Conservation (phyloP, 2,329 filamentous ascomycete species). For the Fusarium sp. region DNA sequence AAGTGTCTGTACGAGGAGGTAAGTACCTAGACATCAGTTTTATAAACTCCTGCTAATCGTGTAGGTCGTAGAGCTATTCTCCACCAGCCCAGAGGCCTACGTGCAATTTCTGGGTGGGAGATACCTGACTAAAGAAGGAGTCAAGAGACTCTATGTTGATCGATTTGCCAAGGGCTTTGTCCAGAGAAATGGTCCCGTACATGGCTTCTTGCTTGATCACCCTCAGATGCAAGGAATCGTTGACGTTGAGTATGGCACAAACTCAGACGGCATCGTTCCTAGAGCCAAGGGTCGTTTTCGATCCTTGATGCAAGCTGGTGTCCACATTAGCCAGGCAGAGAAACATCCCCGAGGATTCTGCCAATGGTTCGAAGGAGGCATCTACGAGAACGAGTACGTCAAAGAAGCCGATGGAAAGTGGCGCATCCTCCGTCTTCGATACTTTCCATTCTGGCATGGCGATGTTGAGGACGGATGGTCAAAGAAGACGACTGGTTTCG, state of each 20-base stretch:
- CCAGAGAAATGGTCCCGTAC: slow-evolving; percentile 3
- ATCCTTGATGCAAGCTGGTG: slow-evolving; percentile 13
- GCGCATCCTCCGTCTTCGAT: slow-evolving; percentile 7
- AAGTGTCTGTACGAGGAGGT: slow-evolving; percentile 18
- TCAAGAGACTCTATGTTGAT: slow-evolving; percentile 7
- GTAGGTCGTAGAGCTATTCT: slow-evolving; percentile 14
- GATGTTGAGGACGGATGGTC: slow-evolving; percentile 13
- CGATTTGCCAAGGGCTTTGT: slow-evolving; percentile 3
- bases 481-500: slow-evolving; percentile 12
- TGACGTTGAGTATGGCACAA: slow-evolving; percentile 1
- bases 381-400: slow-evolving; percentile 23
- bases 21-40: not conserved
- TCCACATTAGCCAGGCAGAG: slow-evolving; percentile 10
- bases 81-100: slow-evolving; percentile 1
- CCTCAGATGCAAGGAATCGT: slow-evolving; percentile 13
- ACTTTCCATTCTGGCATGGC: slow-evolving; percentile 21
- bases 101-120: slow-evolving; percentile 9
- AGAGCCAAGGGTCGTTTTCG: slow-evolving; percentile 13
- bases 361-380: slow-evolving; percentile 19
- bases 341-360: slow-evolving; percentile 11
- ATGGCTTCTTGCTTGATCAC: slow-evolving; percentile 14
- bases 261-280: not conserved
- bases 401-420: slow-evolving; percentile 11
- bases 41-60: not conserved
- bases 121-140: slow-evolving; percentile 1